A percentile compares a stretch with the other conserved stretches of the same genome.
Evolutionary conservation across 768 basidiomycete species (phyloP).

Genomic region (Mycena albidolilacea): DNA sequence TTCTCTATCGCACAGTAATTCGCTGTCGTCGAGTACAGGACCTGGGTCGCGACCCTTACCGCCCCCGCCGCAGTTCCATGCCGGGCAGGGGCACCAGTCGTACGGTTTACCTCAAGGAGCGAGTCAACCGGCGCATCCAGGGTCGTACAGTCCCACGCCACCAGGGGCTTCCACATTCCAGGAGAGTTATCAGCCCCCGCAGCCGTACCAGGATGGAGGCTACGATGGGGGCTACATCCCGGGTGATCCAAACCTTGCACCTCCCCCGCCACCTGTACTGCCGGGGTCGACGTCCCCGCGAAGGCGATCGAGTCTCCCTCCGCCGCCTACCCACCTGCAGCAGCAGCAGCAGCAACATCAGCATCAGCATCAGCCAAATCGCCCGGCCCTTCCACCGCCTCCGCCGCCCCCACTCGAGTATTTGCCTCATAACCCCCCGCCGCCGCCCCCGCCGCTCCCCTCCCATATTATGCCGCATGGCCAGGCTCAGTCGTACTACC

Average conservation of each 20-base stretch:
- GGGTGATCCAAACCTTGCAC: slow-evolving; percentile 44
- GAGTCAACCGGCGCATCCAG: slow-evolving; percentile 42
- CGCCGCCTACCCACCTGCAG: slow-evolving; percentile 63
- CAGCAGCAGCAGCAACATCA: slow-evolving; percentile 39
- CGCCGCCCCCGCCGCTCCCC: slow-evolving; percentile 39
- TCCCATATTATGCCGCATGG: slow-evolving; percentile 28
- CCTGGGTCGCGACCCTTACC: slow-evolving; percentile 61
- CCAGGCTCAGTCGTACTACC: slow-evolving; percentile 51
- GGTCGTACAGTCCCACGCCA: slow-evolving; percentile 44
- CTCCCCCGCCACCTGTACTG: slow-evolving; percentile 46
- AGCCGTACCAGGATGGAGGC: slow-evolving; percentile 34
- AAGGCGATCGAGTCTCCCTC: slow-evolving; percentile 67
- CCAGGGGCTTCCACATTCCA: slow-evolving; percentile 39
- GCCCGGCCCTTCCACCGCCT: slow-evolving; percentile 48
- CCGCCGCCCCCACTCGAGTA: slow-evolving; percentile 42
- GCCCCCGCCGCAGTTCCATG: slow-evolving; percentile 60
- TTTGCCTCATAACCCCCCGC: slow-evolving; percentile 38
- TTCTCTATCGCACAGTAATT: slow-evolving; percentile 49
- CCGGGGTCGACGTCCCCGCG: slow-evolving; percentile 50
- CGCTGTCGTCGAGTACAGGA: slow-evolving; percentile 48
- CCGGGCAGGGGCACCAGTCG: slow-evolving; percentile 47
- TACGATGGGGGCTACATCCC: slow-evolving; percentile 2
- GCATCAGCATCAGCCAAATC: slow-evolving; percentile 39
- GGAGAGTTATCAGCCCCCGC: slow-evolving; percentile 48
- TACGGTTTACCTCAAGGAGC: slow-evolving; percentile 49